Evolutionary conservation across 331 rosid genomes (phyloP), one percentile per base, ranked within the genome.

Genomic region (Malus hybrid): DNA sequence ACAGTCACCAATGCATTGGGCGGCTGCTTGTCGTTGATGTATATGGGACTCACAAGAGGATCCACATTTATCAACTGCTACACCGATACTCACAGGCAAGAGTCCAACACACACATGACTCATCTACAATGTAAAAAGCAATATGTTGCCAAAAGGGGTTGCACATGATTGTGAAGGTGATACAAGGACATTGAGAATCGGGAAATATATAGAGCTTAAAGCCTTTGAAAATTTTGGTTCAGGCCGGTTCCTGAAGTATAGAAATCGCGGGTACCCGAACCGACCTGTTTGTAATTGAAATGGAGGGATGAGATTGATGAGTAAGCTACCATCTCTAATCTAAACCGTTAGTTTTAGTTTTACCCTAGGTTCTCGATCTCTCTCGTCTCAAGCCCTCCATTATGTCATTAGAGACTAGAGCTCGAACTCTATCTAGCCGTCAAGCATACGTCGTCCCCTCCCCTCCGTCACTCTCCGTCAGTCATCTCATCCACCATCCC

Each of bases 401-500:
- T 32, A 6, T 32, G 34, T 5, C 34, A 32, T 6, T 32, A 6
- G 5, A 4, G 34, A 32, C 34, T 32, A 32, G 6, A 32, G 24
- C 24, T 24, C 1, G 24, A 24, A 24, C 24, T 24, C 24, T 6
- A 6, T 32, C 34, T 32, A 6, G 6, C 6, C 6, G 34, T 32
- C 6, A 32, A 32, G 34, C 6, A 6, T 32, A 1, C 34, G 6
- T 32, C 34, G 6, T 32, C 34, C 34, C 34, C 34, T 32, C 34
- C 34, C 6, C 0, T 32, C 34, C 34, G 6, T 32, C 34, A 32
- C 34, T 32, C 34, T 32, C 34, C 6, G 6, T 32, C 96, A 91
- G 58, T 24, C 24, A 24, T 24, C 24, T 24, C 24, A 1, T 24
- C 24, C 24, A 24, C 24, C 24, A 24, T 24, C 24, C 1, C 24